phyloP scores from a whole-genome alignment of 2,329 filamentous ascomycete genomes.

The Pyrenophora teres region DNA sequence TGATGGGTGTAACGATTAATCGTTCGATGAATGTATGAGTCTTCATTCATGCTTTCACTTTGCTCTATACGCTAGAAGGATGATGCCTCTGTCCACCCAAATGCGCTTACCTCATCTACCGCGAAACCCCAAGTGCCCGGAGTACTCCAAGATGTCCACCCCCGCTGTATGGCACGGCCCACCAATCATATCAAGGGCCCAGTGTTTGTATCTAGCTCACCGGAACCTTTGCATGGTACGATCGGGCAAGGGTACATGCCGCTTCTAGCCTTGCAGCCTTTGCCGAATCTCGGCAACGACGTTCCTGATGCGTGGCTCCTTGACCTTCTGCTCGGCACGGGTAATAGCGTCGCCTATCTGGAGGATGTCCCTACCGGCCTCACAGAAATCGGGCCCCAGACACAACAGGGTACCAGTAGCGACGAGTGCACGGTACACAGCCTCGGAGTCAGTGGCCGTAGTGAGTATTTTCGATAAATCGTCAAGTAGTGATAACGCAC shows the following conservation, averaged over 20 bases:
- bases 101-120: constrained; percentile 1
- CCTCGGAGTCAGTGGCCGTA: constrained; percentile 76
- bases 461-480: constrained; percentile 67
- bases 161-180: no score
- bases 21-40: no score
- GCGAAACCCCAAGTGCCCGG: neutral
- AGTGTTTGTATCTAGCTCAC: neutral
- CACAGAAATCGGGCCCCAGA: constrained; percentile 63
- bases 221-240: neutral
- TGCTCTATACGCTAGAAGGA: neutral
- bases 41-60: no score
- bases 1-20: no score
- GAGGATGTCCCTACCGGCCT: constrained; percentile 62
- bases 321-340: constrained; percentile 57
- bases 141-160: neutral
- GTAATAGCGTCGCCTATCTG: constrained; percentile 55
- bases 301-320: constrained; percentile 64
- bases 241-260: neutral
- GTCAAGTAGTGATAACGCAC: constrained; percentile 61
- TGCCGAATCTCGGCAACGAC: constrained; percentile 64
- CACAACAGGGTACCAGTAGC: constrained; percentile 78
- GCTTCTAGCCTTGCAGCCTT: constrained; percentile 43
- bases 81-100: neutral
- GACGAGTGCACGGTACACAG: constrained; percentile 79
- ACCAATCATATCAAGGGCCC: no score